Evolutionary conservation across 805 yeast species (phyloP), one percentile per base, ranked within the genome.

Genomic region (Ogataea neopini): DNA sequence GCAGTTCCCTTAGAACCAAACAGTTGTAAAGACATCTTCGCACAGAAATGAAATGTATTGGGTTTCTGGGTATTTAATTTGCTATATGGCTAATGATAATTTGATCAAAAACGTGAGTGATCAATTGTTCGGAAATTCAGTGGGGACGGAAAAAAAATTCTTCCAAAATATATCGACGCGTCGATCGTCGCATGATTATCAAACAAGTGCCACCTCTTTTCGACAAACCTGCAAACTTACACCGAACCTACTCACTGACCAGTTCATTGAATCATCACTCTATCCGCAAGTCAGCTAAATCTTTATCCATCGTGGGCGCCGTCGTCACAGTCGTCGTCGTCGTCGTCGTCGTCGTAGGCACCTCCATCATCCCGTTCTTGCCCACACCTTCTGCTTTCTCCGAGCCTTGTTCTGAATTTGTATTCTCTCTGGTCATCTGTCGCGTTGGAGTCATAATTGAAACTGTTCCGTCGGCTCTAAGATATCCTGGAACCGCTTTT

Each of bases 1-100:
- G 58, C 39, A 15, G 61, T 48, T 35, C 65, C 66, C 36, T 62
- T 63, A 28, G 66, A 65, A 38, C 65, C 68, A 39, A 51, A 62
- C 18, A 71, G 26, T 50, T 70, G 64, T 17, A 67, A 38, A 13
- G 66, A 52, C 67, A 57, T 63, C 37, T 40, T 38, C 17, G 29
- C 29, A 36, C 26, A 17, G 23, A 18, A 34, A 34, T 34, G 23
- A 8, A 18, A 17, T 17, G 37, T 18, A 17, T 17, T 34, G 22
- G 37, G 6, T 17, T 11, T 6, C 19, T 17, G 10, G 10, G 14
- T 28, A 4, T 28, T 6, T 22, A 22, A 6, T 6, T 8, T 22
- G 25, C 5, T 22, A 6, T 22, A 22, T 22, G 25, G 8, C 25
- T 22, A 22, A 22, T 8, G 5, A 22, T 22, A 22, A 22, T 22